Base-by-base conservation (phyloP, 1,284 basidiomycete species). In the Pascua guehoae region DNA sequence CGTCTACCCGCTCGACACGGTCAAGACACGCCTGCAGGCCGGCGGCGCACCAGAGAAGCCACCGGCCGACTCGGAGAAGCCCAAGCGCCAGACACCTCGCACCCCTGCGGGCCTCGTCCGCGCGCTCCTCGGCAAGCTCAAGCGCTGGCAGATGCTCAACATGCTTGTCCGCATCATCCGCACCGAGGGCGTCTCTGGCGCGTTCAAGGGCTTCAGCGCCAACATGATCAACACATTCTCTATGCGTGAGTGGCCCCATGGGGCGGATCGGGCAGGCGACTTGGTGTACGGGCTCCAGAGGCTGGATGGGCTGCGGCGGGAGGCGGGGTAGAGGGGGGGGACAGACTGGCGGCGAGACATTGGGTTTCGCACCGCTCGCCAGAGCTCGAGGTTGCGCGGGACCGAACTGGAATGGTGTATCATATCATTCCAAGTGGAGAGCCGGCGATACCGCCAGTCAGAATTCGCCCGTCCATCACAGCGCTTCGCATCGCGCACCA, bases 151-250 rank as follows among this genome's bases (percentile, higher is more conserved):
- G 40, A 83, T 94, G 76, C 68, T 87, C 36, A 72, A 81, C 14
- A 80, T 93, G 56, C 74, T 94, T 38, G 64, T 86, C 54, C 80
- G 83, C 65, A 87, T 95, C 63, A 80, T 90, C 69, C 83, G 83
- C 64, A 85, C 85, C 61, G 91, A 96, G 64, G 93, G 93, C 0
- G 66, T 94, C 53, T 60, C 73, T 8, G 94, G 91, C 0, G 86
- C 88, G 71, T 99, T 97, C 80, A 86, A 87, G 59, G 96, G 96
- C 5, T 98, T 98, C 72, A 83, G 85, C 41, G 96, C 96, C n/a
- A 97, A 89, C 58, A 98, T 98, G 94, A 81, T 98, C 66, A 98
- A 97, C 77, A 95, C 91, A 0, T 98, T 98, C 76, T 93, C 89
- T 46, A 89, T 88, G 86, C 89, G 93, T 95, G 66, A 71, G 92